Percentiles rank a stretch among this genome's conserved stretches.
Conservation (phyloP, 352 stramenopile species). For the Pythium biforme region DNA sequence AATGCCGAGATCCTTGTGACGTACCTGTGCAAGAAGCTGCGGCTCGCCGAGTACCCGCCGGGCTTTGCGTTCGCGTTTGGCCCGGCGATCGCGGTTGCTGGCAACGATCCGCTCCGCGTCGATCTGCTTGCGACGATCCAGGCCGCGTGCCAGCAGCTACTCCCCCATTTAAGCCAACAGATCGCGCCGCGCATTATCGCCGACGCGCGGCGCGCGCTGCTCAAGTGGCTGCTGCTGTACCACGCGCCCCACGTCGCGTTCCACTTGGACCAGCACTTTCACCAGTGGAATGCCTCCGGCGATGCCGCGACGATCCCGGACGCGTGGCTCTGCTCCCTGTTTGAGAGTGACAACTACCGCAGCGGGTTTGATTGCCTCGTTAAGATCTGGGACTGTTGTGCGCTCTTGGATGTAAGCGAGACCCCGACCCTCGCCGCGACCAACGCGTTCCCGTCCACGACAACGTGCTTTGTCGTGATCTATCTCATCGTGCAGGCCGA, state of each 20-base stretch:
- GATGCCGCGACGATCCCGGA: constrained; percentile 45
- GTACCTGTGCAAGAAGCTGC: constrained; percentile 61
- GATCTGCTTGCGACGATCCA: constrained; percentile 56
- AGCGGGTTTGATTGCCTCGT: constrained; percentile 56
- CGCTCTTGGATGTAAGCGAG: constrained; percentile 36
- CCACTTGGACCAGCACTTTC: constrained; percentile 75
- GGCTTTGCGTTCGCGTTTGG: constrained; percentile 57
- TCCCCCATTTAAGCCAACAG: constrained; percentile 54
- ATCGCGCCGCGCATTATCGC: constrained; percentile 29
- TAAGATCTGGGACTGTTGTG: constrained; percentile 70
- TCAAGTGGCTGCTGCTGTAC: constrained; percentile 80
- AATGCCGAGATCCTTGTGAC: constrained; percentile 70
- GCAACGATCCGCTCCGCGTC: constrained; percentile 63
- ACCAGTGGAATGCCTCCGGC: constrained; percentile 47
- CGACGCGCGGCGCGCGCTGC: constrained; percentile 36
- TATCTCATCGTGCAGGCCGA: constrained; percentile 41
- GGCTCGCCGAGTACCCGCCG: constrained; percentile 44
- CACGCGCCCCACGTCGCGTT: constrained; percentile 63
- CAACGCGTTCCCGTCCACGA: constrained; percentile 31
- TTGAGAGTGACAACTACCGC: constrained; percentile 48
- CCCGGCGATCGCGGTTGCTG: constrained; percentile 52
- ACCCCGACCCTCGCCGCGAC: constrained; percentile 2
- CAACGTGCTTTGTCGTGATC: constrained; percentile 56
- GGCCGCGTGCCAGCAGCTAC: constrained; percentile 41
- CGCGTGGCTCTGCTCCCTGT: constrained; percentile 75